Conservation (phyloP, 805 yeast genomes). For the Candida silvatica region DNA sequence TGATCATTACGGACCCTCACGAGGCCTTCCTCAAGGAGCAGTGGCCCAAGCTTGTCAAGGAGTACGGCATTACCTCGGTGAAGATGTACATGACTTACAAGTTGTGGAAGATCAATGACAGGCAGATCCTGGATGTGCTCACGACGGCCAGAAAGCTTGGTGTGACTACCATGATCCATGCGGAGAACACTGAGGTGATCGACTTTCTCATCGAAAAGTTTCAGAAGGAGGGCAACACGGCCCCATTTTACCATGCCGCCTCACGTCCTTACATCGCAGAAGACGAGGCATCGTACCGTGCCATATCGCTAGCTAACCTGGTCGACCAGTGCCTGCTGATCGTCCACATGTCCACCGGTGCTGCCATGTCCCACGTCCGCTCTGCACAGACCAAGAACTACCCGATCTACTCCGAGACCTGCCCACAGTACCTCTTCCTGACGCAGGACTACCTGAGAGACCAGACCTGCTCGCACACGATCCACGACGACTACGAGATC, state of each 20-base stretch:
- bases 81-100: constrained; percentile 40
- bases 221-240: constrained; percentile 27
- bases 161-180: constrained; percentile 42
- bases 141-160: constrained; percentile 30
- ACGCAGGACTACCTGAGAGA: constrained; percentile 29
- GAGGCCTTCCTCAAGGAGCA: constrained; percentile 14
- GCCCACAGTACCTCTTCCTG: constrained; percentile 40
- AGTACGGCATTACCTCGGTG: constrained; percentile 30
- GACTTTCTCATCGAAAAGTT: constrained; percentile 24
- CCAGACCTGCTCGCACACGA: constrained; percentile 10
- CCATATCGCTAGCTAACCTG: constrained; percentile 32
- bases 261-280: constrained; percentile 37
- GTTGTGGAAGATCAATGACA: constrained; percentile 30
- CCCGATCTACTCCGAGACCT: constrained; percentile 41
- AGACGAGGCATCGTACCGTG: constrained; percentile 42
- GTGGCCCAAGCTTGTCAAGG: constrained; percentile 25
- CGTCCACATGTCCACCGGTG: constrained; percentile 39
- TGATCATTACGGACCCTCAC: constrained; percentile 27
- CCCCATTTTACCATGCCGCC: constrained; percentile 37
- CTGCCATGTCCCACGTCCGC: constrained; percentile 32
- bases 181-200: constrained; percentile 42
- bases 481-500: constrained; percentile 6
- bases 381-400: constrained; percentile 31
- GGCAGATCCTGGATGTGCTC: constrained; percentile 30
- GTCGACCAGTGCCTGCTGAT: constrained; percentile 37